Evolutionary conservation across 257 asterid genomes (phyloP).

Genomic region (Anisodus acutangulus): DNA sequence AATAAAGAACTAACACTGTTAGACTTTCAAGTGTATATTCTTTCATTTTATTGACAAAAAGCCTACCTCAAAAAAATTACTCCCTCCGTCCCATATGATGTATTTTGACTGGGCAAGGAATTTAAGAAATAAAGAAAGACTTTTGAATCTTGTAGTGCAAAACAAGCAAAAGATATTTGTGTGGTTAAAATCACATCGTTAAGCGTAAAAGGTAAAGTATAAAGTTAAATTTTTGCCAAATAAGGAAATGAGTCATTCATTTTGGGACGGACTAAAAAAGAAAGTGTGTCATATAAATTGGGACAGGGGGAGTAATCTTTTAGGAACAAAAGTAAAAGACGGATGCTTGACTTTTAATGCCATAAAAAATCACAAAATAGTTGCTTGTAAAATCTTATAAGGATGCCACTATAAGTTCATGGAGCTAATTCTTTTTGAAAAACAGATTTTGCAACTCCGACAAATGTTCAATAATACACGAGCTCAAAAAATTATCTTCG

Average conservation of each 20-base stretch:
- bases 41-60: neutral
- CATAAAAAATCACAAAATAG: neutral
- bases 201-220: no score
- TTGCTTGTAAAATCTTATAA: neutral
- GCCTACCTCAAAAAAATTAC: neutral
- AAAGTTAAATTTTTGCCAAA: no score
- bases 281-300: no score
- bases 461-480: constrained; percentile 3
- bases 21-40: neutral
- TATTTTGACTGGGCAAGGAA: no score
- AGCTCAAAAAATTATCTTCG: neutral
- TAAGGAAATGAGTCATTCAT: no score
- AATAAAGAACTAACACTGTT: neutral
- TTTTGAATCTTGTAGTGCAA: no score
- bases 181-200: no score
- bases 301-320: neutral
- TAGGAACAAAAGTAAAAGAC: constrained; percentile 2
- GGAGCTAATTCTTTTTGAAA: neutral
- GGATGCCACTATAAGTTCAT: neutral
- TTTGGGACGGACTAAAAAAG: no score
- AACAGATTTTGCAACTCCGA: neutral
- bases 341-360: neutral
- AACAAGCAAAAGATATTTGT: no score
- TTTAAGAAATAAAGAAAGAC: no score
- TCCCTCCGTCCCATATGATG: no score